Evolutionary conservation across 2,329 filamentous ascomycete genomes (phyloP), one percentile per base, ranked within the genome.

Genomic region (Aspergillus terreus): DNA sequence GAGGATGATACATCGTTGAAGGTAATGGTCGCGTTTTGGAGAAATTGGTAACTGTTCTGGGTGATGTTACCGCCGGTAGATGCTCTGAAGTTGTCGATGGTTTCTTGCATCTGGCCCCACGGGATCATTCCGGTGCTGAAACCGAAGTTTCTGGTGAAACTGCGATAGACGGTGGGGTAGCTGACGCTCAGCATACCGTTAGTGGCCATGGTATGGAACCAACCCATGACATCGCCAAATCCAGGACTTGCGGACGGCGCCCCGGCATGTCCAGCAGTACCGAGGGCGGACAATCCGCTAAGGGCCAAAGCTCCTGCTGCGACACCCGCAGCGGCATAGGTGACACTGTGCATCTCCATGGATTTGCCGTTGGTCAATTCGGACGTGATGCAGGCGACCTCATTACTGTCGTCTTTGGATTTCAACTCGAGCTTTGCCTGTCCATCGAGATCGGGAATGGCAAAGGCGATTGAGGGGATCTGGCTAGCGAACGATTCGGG

Each of bases 111-210:
- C 43, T 78, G 74, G n/a, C 79, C 81, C 90, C 90, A 96, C 6
- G 88, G 83, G 51, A 97, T 79, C 51, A 97, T 74, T 46, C 91
- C 91, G 25, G 86, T 87, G 58, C 90, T 92, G 77, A 96, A 97
- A 44, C 80, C 92, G 70, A 99, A 97, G 75, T 97, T 97, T 75
- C 89, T 89, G 56, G 87, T 78, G 72, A 96, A 99, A 69, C 85
- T 92, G 60, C 86, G 84, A 75, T 97, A 97, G 35, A 97, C 84
- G 33, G 83, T 78, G 4, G 94, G 94, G 60, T 96, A 91, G 62
- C 86, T 83, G 62, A 95, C 92, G 53, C 89, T 95, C 69, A 96
- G 80, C 94, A 97, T 97, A 58, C 94, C 92, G 71, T 94, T 96
- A 77, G 94, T 87, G 25, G 94, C 91, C 79, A 97, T 88, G 46